These are phyloP conservation scores for Colletotrichum euphorbiae DNA, from an alignment of 2,329 filamentous ascomycete species.

Conservation along the genomic window DNA sequence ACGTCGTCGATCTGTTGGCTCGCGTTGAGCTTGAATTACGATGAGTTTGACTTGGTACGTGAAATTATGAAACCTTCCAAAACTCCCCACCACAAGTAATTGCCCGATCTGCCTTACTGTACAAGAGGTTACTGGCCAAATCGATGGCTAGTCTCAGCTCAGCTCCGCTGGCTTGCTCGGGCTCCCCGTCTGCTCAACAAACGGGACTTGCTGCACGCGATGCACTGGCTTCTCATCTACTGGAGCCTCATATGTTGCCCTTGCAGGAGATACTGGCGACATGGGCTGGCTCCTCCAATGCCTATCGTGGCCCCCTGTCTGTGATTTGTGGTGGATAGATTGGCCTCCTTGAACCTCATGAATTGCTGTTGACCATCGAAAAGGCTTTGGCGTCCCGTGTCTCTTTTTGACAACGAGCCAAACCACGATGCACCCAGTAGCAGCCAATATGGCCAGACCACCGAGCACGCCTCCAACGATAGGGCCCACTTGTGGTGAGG, in stretches of 20 bases:
- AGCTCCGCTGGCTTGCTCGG: conserved; percentile 27
- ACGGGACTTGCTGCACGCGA: neutral
- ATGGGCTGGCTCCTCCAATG: neutral
- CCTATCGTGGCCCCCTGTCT: neutral
- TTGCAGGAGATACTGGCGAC: neutral
- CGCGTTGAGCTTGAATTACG: no score
- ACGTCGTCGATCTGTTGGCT: no score
- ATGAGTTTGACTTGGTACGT: no score
- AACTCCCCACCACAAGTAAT: no score
- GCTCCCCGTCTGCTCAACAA: neutral
- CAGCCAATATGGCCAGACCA: conserved; percentile 10
- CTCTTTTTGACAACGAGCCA: conserved; percentile 18
- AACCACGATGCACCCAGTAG: conserved; percentile 5
- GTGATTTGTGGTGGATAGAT: neutral
- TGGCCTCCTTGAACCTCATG: conserved; percentile 6
- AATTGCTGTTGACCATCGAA: neutral
- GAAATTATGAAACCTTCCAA: no score
- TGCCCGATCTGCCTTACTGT: neutral
- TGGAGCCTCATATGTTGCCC: neutral
- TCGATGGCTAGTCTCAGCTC: neutral
- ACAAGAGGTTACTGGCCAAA: neutral
- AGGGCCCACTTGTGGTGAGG: neutral
- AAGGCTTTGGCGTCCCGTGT: neutral
- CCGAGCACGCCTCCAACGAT: conserved; percentile 32
- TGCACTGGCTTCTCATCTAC: neutral